Base-by-base conservation (phyloP, 2,329 filamentous ascomycete genomes). In the Leptographium radiaticola region DNA sequence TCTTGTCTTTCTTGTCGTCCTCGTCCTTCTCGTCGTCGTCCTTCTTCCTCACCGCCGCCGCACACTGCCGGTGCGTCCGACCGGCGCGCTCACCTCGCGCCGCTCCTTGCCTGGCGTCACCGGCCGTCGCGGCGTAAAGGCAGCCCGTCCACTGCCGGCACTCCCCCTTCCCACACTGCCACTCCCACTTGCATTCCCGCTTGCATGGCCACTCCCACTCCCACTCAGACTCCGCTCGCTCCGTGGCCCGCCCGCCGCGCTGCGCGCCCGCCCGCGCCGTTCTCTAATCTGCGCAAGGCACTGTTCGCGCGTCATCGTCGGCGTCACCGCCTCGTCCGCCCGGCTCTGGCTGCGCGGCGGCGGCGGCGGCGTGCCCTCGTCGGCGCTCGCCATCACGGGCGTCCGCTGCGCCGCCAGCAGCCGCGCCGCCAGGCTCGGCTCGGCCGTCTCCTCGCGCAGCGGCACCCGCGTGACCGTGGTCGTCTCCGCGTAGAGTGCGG, bases 281-380 rank as follows among this genome's bases (percentile, higher is more conserved):
- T 87, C 83, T 52, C 82, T 76, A 59, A 91, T 90, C 64, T 84
- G 81, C 53, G 84, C 84, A 16, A 91, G 75, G 4, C 86, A 86
- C 66, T 89, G 76, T 65, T 89, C 87, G 53, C 87, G 76, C 31
- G 80, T 80, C 77, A 84, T 81, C 42, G 81, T 84, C 6, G 80
- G 79, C 44, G 76, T 82, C 56, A 84, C 65, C 11, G 79, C 79
- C 34, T 9, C 12, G 34, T 9, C 34, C 4, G 34, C 9, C 34
- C 9, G 34, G 34, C 9, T 36, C 34, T 10, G 34, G 34, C 9
- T 36, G 9, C 6, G 34, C 34, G 34, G 9, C 34, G 34, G 9
- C 34, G 34, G 9, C 34, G 25, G 25, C 25, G 25, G 25, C 25
- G 25, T 25, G 25, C 25, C 2, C 25, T 25, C 18, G 7, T 20